Conservation (phyloP, 306 rosid species). For the Elaeagnus macrophylla region DNA sequence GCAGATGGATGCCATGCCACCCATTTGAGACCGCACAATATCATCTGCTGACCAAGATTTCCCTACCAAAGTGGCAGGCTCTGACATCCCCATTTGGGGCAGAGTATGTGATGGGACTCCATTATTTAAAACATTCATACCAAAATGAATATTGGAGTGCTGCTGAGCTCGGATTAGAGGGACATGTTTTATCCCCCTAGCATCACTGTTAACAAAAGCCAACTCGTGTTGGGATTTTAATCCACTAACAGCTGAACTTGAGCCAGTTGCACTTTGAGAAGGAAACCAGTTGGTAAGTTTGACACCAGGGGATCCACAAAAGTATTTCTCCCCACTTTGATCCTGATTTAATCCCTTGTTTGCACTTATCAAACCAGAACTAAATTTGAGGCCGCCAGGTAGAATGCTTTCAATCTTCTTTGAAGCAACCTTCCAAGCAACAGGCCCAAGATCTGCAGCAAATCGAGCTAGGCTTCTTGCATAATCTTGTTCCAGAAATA, state of each 20-base stretch:
- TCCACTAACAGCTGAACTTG: conserved; percentile 25
- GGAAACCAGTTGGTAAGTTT: conserved; percentile 30
- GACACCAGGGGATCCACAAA: conserved; percentile 19
- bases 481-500: conserved; percentile 57
- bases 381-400: conserved; percentile 50
- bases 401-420: conserved; percentile 54
- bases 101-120: conserved; percentile 25
- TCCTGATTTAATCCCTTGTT: conserved; percentile 29
- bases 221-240: conserved; percentile 33
- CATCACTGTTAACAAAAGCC: conserved; percentile 23
- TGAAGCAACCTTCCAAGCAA: conserved; percentile 74
- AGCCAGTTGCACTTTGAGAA: conserved; percentile 28
- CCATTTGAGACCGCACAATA: conserved; percentile 26
- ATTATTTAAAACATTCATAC: conserved; percentile 23
- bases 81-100: conserved; percentile 50
- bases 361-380: conserved; percentile 59
- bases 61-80: conserved; percentile 41
- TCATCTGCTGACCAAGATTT: conserved; percentile 22
- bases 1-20: conserved; percentile 20
- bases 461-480: conserved; percentile 76
- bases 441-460: conserved; percentile 79
- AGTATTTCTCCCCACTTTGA: conserved; percentile 27
- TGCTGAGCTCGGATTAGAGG: conserved; percentile 31
- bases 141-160: conserved; percentile 27
- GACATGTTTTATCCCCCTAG: conserved; percentile 25